These are phyloP conservation scores for Pisolithus marmoratus DNA, from an alignment of 768 basidiomycete species.

Conservation along the genomic window DNA sequence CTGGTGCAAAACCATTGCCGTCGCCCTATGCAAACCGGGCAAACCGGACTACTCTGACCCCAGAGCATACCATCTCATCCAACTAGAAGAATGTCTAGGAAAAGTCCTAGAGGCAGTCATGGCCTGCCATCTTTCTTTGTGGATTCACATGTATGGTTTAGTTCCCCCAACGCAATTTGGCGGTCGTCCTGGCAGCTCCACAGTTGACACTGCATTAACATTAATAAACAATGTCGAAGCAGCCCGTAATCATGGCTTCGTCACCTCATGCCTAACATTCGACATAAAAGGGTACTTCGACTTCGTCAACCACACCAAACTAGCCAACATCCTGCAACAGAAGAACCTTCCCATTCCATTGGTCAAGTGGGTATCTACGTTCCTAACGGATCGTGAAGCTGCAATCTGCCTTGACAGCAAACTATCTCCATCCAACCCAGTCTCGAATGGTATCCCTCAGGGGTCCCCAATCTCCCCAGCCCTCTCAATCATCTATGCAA, in stretches of 20 bases:
- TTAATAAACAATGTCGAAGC: neutral
- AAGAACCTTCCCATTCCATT: neutral
- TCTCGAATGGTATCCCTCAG: too few relatives aligned
- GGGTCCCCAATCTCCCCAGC: too few relatives aligned
- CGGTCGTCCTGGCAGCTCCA: conserved; percentile 7
- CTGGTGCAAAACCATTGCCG: conserved; percentile 25
- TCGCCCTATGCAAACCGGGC: conserved; percentile 31
- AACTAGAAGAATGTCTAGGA: conserved; percentile 30
- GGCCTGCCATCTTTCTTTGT: conserved; percentile 17
- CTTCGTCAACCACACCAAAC: conserved; percentile 13
- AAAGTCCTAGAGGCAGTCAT: conserved; percentile 28
- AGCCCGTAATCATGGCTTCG: too few relatives aligned
- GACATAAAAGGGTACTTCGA: conserved; percentile 20
- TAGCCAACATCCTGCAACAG: neutral
- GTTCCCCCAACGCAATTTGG: conserved; percentile 27
- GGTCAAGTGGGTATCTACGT: neutral
- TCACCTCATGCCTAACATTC: conserved; percentile 10
- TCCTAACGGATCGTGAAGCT: neutral
- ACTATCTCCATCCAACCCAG: neutral
- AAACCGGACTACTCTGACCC: conserved; percentile 33
- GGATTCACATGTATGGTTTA: conserved; percentile 18
- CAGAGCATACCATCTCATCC: conserved; percentile 30
- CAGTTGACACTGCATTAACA: neutral
- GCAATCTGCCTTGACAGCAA: neutral
- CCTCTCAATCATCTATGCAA: conserved; percentile 20